A percentile compares a stretch with the other conserved stretches of the same genome.
Conservation (phyloP, 129 eudicot genomes). For the Pseudognaphalium luteoalbum region DNA sequence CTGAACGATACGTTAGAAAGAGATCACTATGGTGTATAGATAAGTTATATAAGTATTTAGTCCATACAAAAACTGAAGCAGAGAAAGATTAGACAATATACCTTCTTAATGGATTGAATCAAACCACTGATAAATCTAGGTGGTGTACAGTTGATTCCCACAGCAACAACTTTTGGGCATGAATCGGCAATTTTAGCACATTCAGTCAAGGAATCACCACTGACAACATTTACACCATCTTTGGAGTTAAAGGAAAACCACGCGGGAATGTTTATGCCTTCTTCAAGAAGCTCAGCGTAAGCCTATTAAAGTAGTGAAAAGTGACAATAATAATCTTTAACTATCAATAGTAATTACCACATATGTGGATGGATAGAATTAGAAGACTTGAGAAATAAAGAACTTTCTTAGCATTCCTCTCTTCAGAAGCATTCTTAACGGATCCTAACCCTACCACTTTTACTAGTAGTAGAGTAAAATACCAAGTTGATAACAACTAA, state of each 20-base stretch:
- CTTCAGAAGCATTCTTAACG: too few relatives aligned
- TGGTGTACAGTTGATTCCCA: conserved; percentile 97
- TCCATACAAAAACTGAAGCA: neutral
- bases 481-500: neutral
- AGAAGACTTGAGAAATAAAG: neutral
- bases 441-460: neutral
- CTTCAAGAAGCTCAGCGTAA: conserved; percentile 76
- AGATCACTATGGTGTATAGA: conserved; percentile 2
- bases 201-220: conserved; percentile 83
- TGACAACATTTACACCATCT: conserved; percentile 92
- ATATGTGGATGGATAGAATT: neutral
- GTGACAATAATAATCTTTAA: neutral
- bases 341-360: neutral
- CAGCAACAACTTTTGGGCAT: conserved; percentile 77
- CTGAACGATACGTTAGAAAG: conserved; percentile 40
- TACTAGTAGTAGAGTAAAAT: neutral
- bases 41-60: conserved; percentile 5
- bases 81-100: conserved; percentile 24
- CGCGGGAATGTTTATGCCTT: conserved; percentile 68
- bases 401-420: too few relatives aligned
- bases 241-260: conserved; percentile 95
- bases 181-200: conserved; percentile 75
- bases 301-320: conserved; percentile 47
- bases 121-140: conserved; percentile 81
- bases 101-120: conserved; percentile 71